Percentiles rank a stretch among this genome's conserved stretches.
phyloP scores from a whole-genome alignment of 1,139 yeast species.

The Pichia sp. region DNA sequence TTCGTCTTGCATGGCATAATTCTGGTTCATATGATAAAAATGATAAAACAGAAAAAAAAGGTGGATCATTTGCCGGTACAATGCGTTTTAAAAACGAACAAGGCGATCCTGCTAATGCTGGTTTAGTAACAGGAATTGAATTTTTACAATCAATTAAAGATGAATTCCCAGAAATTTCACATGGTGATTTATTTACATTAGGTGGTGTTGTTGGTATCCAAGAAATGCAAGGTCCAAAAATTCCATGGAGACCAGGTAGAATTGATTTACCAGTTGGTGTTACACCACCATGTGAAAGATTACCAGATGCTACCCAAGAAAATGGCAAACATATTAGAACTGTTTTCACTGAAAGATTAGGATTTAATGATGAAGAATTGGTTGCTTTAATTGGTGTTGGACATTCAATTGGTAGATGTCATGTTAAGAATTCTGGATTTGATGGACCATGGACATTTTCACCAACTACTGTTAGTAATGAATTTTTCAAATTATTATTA shows the following conservation, averaged over 20 bases:
- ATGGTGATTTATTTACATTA: slow-evolving; percentile 85
- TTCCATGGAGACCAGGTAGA: slow-evolving; percentile 86
- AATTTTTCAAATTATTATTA: slow-evolving; percentile 66
- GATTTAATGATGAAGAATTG: slow-evolving; percentile 75
- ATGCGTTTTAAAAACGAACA: slow-evolving; percentile 66
- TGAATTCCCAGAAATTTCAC: slow-evolving; percentile 68
- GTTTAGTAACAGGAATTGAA: slow-evolving; percentile 58
- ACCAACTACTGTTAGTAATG: slow-evolving; percentile 77
- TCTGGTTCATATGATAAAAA: slow-evolving; percentile 60
- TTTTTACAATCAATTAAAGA: slow-evolving; percentile 57
- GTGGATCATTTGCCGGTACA: slow-evolving; percentile 84
- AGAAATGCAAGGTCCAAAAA: slow-evolving; percentile 80
- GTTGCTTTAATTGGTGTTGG: slow-evolving; percentile 80
- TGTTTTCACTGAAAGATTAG: slow-evolving; percentile 60
- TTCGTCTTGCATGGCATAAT: slow-evolving; percentile 67
- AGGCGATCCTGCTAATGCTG: slow-evolving; percentile 67
- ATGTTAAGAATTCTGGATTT: slow-evolving; percentile 58
- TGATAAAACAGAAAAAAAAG: slow-evolving; percentile 40
- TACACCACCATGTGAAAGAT: slow-evolving; percentile 63
- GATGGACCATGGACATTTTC: slow-evolving; percentile 97
- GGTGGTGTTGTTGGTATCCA: slow-evolving; percentile 84
- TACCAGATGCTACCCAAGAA: slow-evolving; percentile 76
- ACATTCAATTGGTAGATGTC: slow-evolving; percentile 79
- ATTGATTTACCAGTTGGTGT: slow-evolving; percentile 40
- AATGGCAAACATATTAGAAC: slow-evolving; percentile 57